Conservation (phyloP, 148 eudicot genomes). For the Fallopia convolvulus region DNA sequence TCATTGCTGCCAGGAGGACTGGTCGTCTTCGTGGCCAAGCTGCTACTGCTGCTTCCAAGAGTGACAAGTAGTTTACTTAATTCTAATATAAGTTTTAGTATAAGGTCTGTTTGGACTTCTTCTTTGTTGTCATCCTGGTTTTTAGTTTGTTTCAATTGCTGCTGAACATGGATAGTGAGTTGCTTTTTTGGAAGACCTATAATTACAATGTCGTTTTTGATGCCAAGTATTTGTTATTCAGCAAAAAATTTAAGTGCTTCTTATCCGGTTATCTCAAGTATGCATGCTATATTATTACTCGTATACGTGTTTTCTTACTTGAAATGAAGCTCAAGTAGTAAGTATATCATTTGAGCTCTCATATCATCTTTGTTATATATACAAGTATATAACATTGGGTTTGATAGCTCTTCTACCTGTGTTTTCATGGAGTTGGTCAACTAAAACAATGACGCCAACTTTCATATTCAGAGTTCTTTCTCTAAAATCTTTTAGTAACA, state of each 20-base stretch:
- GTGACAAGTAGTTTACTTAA: background rate
- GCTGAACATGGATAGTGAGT: background rate
- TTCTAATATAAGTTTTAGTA: too few relatives aligned
- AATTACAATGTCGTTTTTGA: background rate
- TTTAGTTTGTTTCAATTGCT: background rate
- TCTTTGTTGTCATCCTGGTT: background rate
- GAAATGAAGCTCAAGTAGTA: too few relatives aligned
- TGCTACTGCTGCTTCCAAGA: constrained; percentile 4
- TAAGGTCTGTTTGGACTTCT: background rate
- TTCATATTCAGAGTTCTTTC: too few relatives aligned
- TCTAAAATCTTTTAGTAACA: too few relatives aligned
- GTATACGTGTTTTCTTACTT: too few relatives aligned
- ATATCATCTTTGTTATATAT: too few relatives aligned
- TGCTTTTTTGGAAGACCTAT: background rate
- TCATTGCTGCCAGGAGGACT: constrained; percentile 40
- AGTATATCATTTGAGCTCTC: too few relatives aligned
- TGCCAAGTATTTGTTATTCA: background rate
- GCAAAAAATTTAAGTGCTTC: background rate
- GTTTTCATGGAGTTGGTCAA: too few relatives aligned
- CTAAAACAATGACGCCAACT: too few relatives aligned
- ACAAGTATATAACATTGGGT: too few relatives aligned
- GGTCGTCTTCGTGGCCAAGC: constrained; percentile 24
- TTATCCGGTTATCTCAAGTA: background rate
- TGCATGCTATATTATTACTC: too few relatives aligned
- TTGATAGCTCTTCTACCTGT: too few relatives aligned